These are phyloP conservation scores for Candida montana DNA, from an alignment of 805 yeast species.

Conservation along the genomic window DNA sequence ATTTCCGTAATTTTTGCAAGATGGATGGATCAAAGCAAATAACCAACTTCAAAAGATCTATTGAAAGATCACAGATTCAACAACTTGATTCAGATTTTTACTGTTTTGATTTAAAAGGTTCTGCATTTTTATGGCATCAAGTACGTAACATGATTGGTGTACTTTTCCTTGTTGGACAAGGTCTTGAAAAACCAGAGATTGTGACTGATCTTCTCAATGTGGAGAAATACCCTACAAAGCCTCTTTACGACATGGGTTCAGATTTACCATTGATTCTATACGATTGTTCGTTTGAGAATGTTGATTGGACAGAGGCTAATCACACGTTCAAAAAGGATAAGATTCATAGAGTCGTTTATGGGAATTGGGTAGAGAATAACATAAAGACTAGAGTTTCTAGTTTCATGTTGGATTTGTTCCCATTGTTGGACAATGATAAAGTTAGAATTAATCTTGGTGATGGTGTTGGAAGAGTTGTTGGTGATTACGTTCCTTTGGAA, in stretches of 20 bases:
- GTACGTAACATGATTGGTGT: conserved; percentile 93
- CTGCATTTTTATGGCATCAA: conserved; percentile 97
- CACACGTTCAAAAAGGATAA: conserved; percentile 35
- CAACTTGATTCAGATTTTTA: conserved; percentile 39
- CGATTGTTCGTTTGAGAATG: conserved; percentile 70
- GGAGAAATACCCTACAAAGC: conserved; percentile 55
- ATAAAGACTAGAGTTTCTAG: conserved; percentile 49
- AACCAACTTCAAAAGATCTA: conserved; percentile 64
- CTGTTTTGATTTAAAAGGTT: conserved; percentile 74
- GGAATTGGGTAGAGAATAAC: conserved; percentile 50
- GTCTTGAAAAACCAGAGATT: conserved; percentile 54
- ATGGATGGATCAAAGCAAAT: conserved; percentile 93
- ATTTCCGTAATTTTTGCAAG: conserved; percentile 92
- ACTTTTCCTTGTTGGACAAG: conserved; percentile 75
- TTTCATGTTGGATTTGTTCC: conserved; percentile 21
- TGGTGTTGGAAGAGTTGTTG: conserved; percentile 62
- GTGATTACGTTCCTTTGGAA: conserved; percentile 50
- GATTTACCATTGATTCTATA: conserved; percentile 83
- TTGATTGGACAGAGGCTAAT: conserved; percentile 52
- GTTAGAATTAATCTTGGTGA: conserved; percentile 60
- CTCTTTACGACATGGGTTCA: conserved; percentile 82
- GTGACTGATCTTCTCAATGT: conserved; percentile 53
- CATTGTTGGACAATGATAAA: conserved; percentile 7
- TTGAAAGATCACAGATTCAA: conserved; percentile 47
- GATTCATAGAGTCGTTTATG: conserved; percentile 40